A percentile compares a stretch with the other conserved stretches of the same genome.
Evolutionary conservation across 441 rosid genomes (phyloP).

Genomic region (Syzygium syzygioides): DNA sequence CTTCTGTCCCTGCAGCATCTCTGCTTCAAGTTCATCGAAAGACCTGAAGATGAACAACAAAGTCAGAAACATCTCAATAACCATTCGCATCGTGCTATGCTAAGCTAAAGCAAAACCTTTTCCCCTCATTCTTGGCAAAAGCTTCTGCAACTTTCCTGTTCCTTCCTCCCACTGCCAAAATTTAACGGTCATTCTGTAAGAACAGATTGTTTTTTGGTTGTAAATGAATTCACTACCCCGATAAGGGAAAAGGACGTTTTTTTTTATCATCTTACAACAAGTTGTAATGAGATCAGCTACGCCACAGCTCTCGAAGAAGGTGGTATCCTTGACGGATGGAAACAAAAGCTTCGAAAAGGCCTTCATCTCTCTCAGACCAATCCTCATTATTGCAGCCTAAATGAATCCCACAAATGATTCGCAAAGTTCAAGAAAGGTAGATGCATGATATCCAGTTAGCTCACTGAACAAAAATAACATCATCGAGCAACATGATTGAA

Average conservation of each 20-base stretch:
- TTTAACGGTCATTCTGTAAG: neutral
- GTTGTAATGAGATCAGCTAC: conserved; percentile 95
- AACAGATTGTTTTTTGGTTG: neutral
- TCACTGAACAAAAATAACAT: neutral
- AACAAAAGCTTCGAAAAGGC: conserved; percentile 79
- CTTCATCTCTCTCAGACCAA: conserved; percentile 92
- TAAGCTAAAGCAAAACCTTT: conserved; percentile 44
- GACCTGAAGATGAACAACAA: conserved; percentile 43
- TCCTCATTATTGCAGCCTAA: conserved; percentile 97
- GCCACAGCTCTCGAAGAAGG: conserved; percentile 97
- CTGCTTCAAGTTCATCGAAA: conserved; percentile 95
- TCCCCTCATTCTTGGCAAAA: conserved; percentile 72
- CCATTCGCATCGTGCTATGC: neutral
- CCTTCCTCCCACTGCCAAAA: conserved; percentile 86
- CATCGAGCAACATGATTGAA: neutral
- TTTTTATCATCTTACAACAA: conserved; percentile 61
- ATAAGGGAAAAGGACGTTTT: neutral
- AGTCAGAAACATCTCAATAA: conserved; percentile 1
- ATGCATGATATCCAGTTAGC: neutral
- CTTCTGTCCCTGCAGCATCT: conserved; percentile 92
- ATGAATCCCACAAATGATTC: neutral
- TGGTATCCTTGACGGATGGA: conserved; percentile 80
- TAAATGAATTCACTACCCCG: neutral
- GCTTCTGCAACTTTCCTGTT: conserved; percentile 95
- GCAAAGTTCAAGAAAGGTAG: neutral